Evolutionary conservation across 192 early-diverging fungal genomes (phyloP).

Genomic region (Coemansia sp.): DNA sequence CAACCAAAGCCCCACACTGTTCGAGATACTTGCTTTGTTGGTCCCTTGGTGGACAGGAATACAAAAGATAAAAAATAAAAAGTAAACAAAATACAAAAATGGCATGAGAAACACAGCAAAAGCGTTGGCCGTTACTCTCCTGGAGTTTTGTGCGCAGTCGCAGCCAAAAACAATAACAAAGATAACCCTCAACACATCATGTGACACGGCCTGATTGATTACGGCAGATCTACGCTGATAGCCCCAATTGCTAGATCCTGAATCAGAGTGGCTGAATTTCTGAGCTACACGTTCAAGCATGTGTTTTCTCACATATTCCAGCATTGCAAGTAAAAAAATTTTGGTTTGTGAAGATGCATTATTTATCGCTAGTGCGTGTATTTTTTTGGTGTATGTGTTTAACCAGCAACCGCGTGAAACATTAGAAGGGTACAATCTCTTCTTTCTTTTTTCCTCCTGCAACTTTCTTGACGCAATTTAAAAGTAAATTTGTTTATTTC

Average conservation of each 20-base stretch:
- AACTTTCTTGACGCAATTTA: constrained; percentile 19
- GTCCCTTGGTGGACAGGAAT: neutral
- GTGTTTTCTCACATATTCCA: neutral
- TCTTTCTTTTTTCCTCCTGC: constrained; percentile 53
- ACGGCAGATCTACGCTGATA: neutral
- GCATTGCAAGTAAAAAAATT: constrained; percentile 10
- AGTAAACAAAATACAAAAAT: neutral
- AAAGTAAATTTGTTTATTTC: constrained; percentile 7
- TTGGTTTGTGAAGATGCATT: neutral
- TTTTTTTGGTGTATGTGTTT: neutral
- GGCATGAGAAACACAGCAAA: neutral
- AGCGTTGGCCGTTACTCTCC: neutral
- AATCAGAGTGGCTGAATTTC: no score
- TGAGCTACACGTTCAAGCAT: no score
- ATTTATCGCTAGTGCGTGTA: neutral
- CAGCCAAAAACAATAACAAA: no score
- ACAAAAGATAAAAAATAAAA: neutral
- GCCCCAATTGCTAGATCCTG: no score
- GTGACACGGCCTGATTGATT: constrained; percentile 1
- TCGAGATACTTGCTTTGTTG: no score
- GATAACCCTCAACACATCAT: constrained; percentile 8
- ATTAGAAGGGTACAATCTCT: no score
- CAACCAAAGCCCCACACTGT: neutral
- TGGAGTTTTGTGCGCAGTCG: neutral
- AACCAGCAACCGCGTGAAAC: constrained; percentile 5